phyloP scores from a whole-genome alignment of 352 stramenopile species.

The Globisporangium nagaii region DNA sequence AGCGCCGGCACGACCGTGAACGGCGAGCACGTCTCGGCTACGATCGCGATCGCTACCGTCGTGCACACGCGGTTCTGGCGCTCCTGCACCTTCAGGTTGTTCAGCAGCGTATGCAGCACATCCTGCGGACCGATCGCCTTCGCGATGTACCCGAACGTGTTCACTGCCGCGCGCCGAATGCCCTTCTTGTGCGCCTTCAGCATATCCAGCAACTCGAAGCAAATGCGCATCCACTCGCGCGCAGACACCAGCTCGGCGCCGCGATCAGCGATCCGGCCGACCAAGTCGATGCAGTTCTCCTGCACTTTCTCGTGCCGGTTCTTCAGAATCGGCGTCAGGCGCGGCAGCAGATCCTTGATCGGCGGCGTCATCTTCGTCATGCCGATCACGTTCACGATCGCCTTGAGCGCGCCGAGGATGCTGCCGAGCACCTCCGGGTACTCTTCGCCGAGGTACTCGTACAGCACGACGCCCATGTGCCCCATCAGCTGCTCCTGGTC shows the following conservation, averaged over 20 bases:
- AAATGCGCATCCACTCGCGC: slow-evolving; percentile 99
- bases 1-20: slow-evolving; percentile 99
- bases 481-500: slow-evolving; percentile 98
- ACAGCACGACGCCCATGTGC: slow-evolving; percentile 98
- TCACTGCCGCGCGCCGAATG: slow-evolving; percentile 97
- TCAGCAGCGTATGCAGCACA: slow-evolving; percentile 98
- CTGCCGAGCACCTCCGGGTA: slow-evolving; percentile 98
- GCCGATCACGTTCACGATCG: slow-evolving; percentile 99
- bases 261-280: slow-evolving; percentile 97
- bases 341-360: slow-evolving; percentile 98
- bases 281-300: slow-evolving; percentile 98
- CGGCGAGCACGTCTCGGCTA: slow-evolving; percentile 98
- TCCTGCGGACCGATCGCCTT: slow-evolving; percentile 99
- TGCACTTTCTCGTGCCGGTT: slow-evolving; percentile 99
- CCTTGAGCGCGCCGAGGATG: slow-evolving; percentile 97
- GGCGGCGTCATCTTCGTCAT: slow-evolving; percentile 99
- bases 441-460: slow-evolving; percentile 99
- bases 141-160: slow-evolving; percentile 99
- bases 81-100: slow-evolving; percentile 99
- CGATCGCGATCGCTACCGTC: slow-evolving; percentile 99
- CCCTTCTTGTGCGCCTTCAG: slow-evolving; percentile 99
- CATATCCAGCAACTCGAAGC: slow-evolving; percentile 99
- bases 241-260: slow-evolving; percentile 97
- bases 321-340: slow-evolving; percentile 98
- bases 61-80: slow-evolving; percentile 99